phyloP scores from a whole-genome alignment of 116 monocot genomes.

The Posidonia oceanica region DNA sequence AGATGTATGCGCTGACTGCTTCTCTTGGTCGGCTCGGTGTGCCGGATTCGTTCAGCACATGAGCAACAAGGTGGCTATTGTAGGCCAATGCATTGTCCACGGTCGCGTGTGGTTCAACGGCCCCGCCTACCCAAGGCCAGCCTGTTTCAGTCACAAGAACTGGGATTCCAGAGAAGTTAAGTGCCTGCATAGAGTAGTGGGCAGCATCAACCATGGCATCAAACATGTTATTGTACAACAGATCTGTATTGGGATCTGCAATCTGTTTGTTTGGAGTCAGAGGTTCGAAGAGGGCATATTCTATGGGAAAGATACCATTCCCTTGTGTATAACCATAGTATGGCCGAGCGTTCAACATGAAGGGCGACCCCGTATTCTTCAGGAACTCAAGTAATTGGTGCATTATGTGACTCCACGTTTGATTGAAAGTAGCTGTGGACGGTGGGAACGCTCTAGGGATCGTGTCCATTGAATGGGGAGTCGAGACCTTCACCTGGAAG shows the following conservation, averaged over 20 bases:
- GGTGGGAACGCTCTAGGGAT: slow-evolving; percentile 79
- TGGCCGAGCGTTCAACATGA: slow-evolving; percentile 85
- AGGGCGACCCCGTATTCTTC: slow-evolving; percentile 68
- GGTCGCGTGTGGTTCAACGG: slow-evolving; percentile 53
- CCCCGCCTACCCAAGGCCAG: slow-evolving; percentile 78
- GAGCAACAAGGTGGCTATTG: slow-evolving; percentile 67
- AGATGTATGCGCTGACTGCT: slow-evolving; percentile 49
- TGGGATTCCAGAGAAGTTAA: slow-evolving; percentile 60
- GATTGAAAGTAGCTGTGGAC: slow-evolving; percentile 82
- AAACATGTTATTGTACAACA: slow-evolving; percentile 70
- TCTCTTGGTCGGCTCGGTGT: slow-evolving; percentile 45
- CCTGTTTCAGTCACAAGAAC: slow-evolving; percentile 76
- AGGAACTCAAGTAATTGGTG: slow-evolving; percentile 57
- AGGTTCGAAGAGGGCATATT: slow-evolving; percentile 70
- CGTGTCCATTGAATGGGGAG: slow-evolving; percentile 68
- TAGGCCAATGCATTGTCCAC: slow-evolving; percentile 73
- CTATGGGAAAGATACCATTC: slow-evolving; percentile 66
- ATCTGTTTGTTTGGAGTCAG: slow-evolving; percentile 45
- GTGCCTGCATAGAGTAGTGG: slow-evolving; percentile 64
- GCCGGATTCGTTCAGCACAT: slow-evolving; percentile 65
- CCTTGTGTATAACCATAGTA: slow-evolving; percentile 62
- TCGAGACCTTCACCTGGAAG: slow-evolving; percentile 81
- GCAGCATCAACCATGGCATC: slow-evolving; percentile 90
- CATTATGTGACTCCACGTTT: slow-evolving; percentile 62
- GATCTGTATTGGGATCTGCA: slow-evolving; percentile 75